phyloP scores from a whole-genome alignment of 139 green algal species.

The Tetradesmus obliquus region DNA sequence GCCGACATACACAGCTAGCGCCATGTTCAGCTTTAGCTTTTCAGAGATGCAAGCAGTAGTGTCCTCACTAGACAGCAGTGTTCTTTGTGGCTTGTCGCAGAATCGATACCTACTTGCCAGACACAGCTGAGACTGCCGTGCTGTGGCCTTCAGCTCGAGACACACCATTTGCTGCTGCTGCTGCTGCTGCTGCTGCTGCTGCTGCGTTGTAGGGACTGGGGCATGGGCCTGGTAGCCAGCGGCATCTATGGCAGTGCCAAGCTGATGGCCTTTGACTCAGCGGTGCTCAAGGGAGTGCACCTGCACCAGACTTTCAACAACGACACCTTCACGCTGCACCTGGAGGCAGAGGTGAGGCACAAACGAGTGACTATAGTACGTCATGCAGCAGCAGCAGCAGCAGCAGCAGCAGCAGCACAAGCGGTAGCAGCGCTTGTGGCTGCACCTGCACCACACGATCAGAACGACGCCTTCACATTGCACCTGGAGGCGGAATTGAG shows the following conservation, averaged over 20 bases:
- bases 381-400: neutral
- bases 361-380: neutral
- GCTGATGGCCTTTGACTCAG: slow-evolving; percentile 50
- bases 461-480: too few species aligned
- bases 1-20: too few species aligned
- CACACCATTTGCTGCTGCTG: neutral
- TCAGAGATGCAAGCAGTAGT: neutral
- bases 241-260: slow-evolving; percentile 64
- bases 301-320: slow-evolving; percentile 6
- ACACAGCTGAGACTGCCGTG: too few species aligned
- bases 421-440: neutral
- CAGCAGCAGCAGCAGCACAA: neutral
- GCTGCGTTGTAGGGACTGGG: slow-evolving; percentile 65
- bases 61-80: neutral
- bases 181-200: neutral
- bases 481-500: too few species aligned
- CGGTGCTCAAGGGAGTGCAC: slow-evolving; percentile 33
- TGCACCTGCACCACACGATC: too few species aligned
- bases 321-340: slow-evolving; percentile 27
- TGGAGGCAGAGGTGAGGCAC: slow-evolving; percentile 27
- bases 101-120: too few species aligned
- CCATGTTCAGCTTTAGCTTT: neutral
- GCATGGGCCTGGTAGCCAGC: slow-evolving; percentile 60
- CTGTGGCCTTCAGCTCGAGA: too few species aligned
- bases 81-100: neutral